Evolutionary conservation across 2,329 filamentous ascomycete species (phyloP), one percentile per base, ranked within the genome.

Genomic region (Talaromyces piceae): DNA sequence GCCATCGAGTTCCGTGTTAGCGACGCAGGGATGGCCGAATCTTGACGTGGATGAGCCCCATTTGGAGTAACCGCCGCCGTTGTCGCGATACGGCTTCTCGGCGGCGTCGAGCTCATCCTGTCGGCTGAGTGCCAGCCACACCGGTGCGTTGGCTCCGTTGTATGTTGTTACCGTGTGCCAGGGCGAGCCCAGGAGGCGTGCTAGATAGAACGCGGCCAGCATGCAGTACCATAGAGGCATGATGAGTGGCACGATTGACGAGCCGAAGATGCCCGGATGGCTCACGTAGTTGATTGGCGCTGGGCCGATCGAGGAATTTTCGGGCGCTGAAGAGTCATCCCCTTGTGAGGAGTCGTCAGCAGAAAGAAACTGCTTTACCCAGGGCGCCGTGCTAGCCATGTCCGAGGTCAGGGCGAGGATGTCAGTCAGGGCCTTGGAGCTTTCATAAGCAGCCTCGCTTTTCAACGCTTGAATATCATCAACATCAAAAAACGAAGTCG

Each of bases 261-360:
- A 95, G 49, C 81, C 84, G 57, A 91, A 87, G 55, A 98, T 80
- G 56, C 93, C 93, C 0, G 93, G 93, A 65, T 98, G 93, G 0
- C 83, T 77, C 54, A 95, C 66, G 70, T 93, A 94, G 61, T 88
- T 82, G 51, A 76, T 79, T 0, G 88, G 86, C 22, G 9, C 45
- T 49, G 53, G 4, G 57, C 50, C 16, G 13, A 39, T 22, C 4
- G 47, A 28, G 67, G 46, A 18, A 4, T 13, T 0, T 6, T 25
- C 16, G n/a, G 12, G 5, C 8, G 25, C n/a, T 9, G 25, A 27
- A 6, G 41, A 4, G 18, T 9, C 27, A 12, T 49, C 18, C 11
- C 18, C 22, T 22, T 28, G 22, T 13, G 20, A 27, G 26, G 37
- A 44, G 3, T 59, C 9, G 64, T 54, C 2, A 41, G 73, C 69